Evolutionary conservation across 441 rosid species (phyloP).

Genomic region (Populus trichocarpa): DNA sequence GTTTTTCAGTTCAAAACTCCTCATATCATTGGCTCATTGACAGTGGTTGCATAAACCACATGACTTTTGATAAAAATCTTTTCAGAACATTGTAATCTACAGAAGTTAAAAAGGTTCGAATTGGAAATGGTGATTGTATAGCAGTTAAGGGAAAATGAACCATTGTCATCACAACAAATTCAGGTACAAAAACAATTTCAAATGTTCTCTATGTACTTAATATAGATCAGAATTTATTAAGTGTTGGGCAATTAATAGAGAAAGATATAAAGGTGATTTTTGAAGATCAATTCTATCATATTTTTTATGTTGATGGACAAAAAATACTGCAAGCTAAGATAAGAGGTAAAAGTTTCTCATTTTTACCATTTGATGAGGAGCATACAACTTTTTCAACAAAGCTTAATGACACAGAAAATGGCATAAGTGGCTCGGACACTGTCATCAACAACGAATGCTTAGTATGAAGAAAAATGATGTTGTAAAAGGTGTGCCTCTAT

Average conservation of each 20-base stretch:
- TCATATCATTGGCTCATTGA: not conserved
- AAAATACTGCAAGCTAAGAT: not conserved
- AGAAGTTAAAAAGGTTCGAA: not conserved
- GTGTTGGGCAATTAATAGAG: no score
- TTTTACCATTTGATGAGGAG: not conserved
- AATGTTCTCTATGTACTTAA: no score
- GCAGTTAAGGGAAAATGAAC: no score
- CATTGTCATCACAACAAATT: no score
- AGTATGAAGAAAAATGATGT: not conserved
- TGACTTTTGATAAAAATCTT: not conserved
- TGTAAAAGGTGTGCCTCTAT: not conserved
- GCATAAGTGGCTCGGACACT: no score
- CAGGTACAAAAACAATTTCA: no score
- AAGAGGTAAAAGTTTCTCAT: not conserved
- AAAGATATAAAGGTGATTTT: not conserved
- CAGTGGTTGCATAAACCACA: not conserved
- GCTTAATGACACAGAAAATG: not conserved
- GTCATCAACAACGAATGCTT: not conserved
- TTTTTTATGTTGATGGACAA: no score
- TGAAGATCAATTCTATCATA: not conserved
- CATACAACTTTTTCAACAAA: not conserved
- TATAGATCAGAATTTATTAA: no score
- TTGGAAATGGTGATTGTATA: not conserved
- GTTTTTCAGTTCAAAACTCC: not conserved
- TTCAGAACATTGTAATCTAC: not conserved